Base-by-base conservation (phyloP, 2,329 filamentous ascomycete genomes). In the Coleophoma eucalyptorum region DNA sequence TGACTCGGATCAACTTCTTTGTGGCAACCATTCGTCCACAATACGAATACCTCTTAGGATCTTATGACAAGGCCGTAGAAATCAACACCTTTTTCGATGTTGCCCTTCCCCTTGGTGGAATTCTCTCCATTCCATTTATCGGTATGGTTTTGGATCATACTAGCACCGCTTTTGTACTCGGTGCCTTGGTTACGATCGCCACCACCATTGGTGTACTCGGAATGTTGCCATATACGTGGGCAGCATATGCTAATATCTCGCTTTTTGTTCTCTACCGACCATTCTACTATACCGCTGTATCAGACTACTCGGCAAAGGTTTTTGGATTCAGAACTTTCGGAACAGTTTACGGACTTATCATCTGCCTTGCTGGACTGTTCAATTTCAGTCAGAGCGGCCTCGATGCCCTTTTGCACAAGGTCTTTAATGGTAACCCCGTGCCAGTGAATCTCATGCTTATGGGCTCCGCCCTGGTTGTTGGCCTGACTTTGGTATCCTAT, bases 301-400 rank as follows among this genome's bases (percentile, higher is more conserved):
- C 87, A 52, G 91, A 96, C 71, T 96, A 95, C 67, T 81, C 83
- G 18, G 90, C 90, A 54, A 96, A 96, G 70, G 90, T 96, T 34
- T 96, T 96, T 66, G 91, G 91, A 15, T 96, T 96, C 71, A 79
- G 84, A 54, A 96, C 90, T 0, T 96, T 96, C 60, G 92, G 91
- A 43, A 96, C 89, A 51, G 90, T 97, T n/a, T 96, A 96, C 68
- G 91, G 91, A 11, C 78, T 92, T 18, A 88, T 96, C 58, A 96
- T 96, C 59, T 95, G 89, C 68, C 72, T 94, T 2, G 86, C 90
- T 0, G 91, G 92, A 0, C 67, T 96, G 1, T 78, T 91, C 62
- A 96, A 95, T 69, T 92, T 97, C 63, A 81, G 81, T 1, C 90
- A 96, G 71, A 86, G 86, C 5, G 90, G 81, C 0, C 75, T 96